These are phyloP conservation scores for Penicillium lagena DNA, from an alignment of 495 filamentous ascomycete genomes.

Conservation along the genomic window DNA sequence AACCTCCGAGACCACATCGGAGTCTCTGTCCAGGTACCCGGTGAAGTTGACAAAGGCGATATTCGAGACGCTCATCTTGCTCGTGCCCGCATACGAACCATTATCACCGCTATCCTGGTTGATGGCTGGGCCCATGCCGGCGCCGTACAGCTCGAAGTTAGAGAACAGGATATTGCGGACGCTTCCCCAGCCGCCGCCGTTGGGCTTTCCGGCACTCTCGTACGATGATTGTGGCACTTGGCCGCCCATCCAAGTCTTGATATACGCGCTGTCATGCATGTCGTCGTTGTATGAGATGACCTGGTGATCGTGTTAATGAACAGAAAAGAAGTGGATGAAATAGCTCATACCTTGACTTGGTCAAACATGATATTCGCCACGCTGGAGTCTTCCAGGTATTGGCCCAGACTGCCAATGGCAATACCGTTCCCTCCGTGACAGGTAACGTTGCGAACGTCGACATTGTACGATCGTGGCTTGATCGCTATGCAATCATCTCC, in stretches of 20 bases:
- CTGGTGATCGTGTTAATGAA: not conserved
- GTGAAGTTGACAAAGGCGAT: conserved; percentile 50
- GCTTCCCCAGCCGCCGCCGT: conserved; percentile 47
- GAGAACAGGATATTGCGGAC: conserved; percentile 46
- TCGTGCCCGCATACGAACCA: conserved; percentile 42
- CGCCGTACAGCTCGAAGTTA: conserved; percentile 44
- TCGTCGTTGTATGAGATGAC: conserved; percentile 40
- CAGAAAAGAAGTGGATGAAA: too few species aligned
- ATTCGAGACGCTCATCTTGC: conserved; percentile 43
- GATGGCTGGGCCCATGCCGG: conserved; percentile 33
- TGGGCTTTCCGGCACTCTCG: conserved; percentile 39
- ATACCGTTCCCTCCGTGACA: conserved; percentile 52
- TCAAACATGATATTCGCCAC: conserved; percentile 41
- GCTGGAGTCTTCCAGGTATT: conserved; percentile 50
- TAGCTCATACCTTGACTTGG: conserved; percentile 20
- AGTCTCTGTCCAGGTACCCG: conserved; percentile 28
- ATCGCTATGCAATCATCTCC: conserved; percentile 55
- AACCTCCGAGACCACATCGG: conserved; percentile 26
- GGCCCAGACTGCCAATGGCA: conserved; percentile 50
- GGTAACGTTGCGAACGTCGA: conserved; percentile 44
- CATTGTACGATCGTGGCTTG: conserved; percentile 49
- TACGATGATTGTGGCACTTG: conserved; percentile 39
- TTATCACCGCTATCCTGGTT: conserved; percentile 47
- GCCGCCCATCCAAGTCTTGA: conserved; percentile 52
- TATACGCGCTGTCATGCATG: conserved; percentile 47